A percentile compares a stretch with the other conserved stretches of the same genome.
These are phyloP conservation scores for Ammopiptanthus mongolicus DNA, from an alignment of 306 rosid genomes.

Conservation along the genomic window DNA sequence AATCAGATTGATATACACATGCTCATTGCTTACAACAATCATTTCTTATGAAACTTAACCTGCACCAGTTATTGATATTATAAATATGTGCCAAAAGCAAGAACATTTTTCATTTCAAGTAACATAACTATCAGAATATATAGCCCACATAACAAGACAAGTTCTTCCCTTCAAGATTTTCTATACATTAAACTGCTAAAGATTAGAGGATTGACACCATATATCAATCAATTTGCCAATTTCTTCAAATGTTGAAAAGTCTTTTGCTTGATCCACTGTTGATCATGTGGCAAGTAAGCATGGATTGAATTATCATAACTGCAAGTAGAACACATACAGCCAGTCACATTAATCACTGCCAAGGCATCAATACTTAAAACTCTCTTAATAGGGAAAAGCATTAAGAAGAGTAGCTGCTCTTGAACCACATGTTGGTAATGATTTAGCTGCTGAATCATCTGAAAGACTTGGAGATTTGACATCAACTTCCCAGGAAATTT, in stretches of 20 bases:
- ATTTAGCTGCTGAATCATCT: constrained; percentile 38
- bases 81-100: constrained; percentile 13
- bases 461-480: constrained; percentile 32
- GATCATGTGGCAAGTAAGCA: constrained; percentile 73
- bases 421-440: constrained; percentile 29
- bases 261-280: constrained; percentile 83
- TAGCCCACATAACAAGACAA: constrained; percentile 22
- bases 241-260: constrained; percentile 77
- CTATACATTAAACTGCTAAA: constrained; percentile 23
- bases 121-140: constrained; percentile 11
- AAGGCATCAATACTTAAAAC: background rate
- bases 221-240: constrained; percentile 54
- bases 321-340: constrained; percentile 25
- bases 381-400: constrained; percentile 64
- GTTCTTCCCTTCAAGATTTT: constrained; percentile 28
- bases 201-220: constrained; percentile 19
- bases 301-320: constrained; percentile 76
- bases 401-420: constrained; percentile 62
- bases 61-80: constrained; percentile 1
- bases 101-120: constrained; percentile 23
- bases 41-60: constrained; percentile 11
- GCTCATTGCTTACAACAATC: constrained; percentile 1
- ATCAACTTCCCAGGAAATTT: constrained; percentile 38
- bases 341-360: background rate
- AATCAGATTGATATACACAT: too few species aligned